These are phyloP conservation scores for Aureococcus anophagefferens DNA, from an alignment of 108 stramenopile genomes.

Conservation along the genomic window DNA sequence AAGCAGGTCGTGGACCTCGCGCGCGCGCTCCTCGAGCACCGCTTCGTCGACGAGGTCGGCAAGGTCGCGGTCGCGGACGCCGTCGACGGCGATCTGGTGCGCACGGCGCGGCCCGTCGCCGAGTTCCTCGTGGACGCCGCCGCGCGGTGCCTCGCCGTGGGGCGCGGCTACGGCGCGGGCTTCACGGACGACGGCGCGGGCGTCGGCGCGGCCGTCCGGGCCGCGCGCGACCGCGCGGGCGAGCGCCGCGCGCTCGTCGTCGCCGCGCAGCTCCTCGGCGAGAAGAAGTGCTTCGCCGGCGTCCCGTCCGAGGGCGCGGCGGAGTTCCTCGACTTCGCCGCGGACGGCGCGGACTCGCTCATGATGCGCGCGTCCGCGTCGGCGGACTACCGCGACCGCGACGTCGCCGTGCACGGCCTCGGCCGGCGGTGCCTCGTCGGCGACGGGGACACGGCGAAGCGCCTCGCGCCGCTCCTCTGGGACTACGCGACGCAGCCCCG, in stretches of 20 bases:
- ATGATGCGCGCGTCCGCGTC: background rate
- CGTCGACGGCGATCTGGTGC: too few relatives aligned
- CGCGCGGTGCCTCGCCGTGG: too few relatives aligned
- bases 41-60: too few relatives aligned
- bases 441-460: background rate
- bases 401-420: background rate
- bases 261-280: background rate
- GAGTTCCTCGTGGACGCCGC: too few relatives aligned
- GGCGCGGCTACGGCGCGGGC: too few relatives aligned
- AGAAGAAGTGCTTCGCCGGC: background rate
- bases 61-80: too few relatives aligned
- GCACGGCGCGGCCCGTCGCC: too few relatives aligned
- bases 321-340: background rate
- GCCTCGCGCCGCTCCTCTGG: background rate
- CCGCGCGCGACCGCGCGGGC: background rate
- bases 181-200: too few relatives aligned
- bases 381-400: background rate
- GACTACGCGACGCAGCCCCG: background rate
- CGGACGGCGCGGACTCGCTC: background rate
- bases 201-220: too few relatives aligned
- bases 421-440: background rate
- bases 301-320: too few relatives aligned
- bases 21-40: too few relatives aligned
- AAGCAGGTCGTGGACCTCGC: too few relatives aligned
- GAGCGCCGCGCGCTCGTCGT: background rate